Evolutionary conservation across 2,329 filamentous ascomycete genomes (phyloP).

Genomic region (Cercospora sojina): DNA sequence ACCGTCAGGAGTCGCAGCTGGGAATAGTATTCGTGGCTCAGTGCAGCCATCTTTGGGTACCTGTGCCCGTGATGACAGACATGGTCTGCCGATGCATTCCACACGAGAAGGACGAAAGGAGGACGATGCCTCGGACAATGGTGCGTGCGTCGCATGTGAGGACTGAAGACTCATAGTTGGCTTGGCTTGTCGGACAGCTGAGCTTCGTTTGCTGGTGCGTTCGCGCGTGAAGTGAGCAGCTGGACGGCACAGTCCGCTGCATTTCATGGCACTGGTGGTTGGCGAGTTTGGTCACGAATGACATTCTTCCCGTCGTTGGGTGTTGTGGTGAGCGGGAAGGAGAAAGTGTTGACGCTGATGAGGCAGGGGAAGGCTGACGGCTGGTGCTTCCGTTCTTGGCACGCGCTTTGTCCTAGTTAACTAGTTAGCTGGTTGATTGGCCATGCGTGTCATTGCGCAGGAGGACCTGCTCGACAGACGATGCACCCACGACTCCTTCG

Average conservation of each 20-base stretch:
- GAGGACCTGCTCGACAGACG: neutral
- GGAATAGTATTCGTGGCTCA: neutral
- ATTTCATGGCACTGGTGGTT: neutral
- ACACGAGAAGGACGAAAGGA: neutral
- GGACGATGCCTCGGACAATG: neutral
- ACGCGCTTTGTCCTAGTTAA: neutral
- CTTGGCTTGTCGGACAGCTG: neutral
- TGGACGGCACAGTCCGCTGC: neutral
- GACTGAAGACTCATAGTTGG: neutral
- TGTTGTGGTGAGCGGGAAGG: neutral
- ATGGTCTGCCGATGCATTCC: neutral
- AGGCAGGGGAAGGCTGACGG: neutral
- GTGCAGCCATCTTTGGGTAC: neutral
- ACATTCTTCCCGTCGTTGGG: too few species aligned
- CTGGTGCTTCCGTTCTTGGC: neutral
- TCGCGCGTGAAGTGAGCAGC: neutral
- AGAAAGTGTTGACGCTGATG: neutral
- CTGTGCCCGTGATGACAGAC: neutral
- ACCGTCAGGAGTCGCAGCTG: neutral
- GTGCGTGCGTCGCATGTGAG: neutral
- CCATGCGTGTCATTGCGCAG: neutral
- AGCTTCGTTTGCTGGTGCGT: neutral
- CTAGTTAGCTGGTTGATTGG: neutral
- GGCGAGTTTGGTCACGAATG: neutral
- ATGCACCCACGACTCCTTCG: neutral